phyloP scores from a whole-genome alignment of 805 yeast species.

The Grigorovia humatica region DNA sequence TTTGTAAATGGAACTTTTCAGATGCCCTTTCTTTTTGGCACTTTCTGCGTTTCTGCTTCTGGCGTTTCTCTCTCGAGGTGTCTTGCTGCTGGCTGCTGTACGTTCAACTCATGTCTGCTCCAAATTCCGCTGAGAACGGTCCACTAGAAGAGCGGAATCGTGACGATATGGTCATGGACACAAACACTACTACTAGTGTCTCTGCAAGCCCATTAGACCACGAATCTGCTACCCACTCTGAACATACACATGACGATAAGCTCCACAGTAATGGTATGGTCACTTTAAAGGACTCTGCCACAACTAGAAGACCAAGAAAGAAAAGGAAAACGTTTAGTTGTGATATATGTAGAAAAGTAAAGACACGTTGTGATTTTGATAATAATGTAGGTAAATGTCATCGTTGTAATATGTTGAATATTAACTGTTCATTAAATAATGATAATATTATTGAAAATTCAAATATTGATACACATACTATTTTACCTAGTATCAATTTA shows the following conservation, averaged over 20 bases:
- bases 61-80: background rate
- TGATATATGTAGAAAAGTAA: constrained; percentile 41
- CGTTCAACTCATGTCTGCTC: background rate
- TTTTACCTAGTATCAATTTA: background rate
- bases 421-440: constrained; percentile 36
- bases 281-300: too few relatives aligned
- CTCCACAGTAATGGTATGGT: too few relatives aligned
- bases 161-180: background rate
- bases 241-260: too few relatives aligned
- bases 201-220: background rate
- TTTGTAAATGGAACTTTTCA: background rate
- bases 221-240: background rate
- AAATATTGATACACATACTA: background rate
- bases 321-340: constrained; percentile 38
- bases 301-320: constrained; percentile 22
- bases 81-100: too few relatives aligned
- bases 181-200: background rate
- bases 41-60: background rate
- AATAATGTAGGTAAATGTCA: constrained; percentile 37
- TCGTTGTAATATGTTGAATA: constrained; percentile 38
- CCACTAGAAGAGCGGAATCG: background rate
- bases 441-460: background rate
- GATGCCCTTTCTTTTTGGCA: background rate
- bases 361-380: constrained; percentile 48
- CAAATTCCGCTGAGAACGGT: background rate